Percentiles rank a stretch among this genome's conserved stretches.
Conservation (phyloP, 2,329 filamentous ascomycete species). For the Xylariales sp. region DNA sequence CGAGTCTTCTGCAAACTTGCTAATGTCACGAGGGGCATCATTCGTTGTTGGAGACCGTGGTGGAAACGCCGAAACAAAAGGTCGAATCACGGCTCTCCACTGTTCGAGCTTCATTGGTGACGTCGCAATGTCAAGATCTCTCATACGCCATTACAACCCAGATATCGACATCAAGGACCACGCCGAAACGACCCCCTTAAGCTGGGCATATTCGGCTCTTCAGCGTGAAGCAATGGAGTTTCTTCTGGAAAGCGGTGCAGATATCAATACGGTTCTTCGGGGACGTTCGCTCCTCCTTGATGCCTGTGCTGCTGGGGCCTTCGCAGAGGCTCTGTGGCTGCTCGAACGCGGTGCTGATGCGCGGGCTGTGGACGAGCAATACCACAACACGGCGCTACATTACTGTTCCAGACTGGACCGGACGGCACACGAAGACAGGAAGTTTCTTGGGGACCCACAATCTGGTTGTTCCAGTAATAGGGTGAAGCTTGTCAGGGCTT, state of each 20-base stretch:
- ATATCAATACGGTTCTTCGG: not conserved
- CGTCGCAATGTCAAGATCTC: not conserved
- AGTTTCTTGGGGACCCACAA: no score
- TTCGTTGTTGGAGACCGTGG: not conserved
- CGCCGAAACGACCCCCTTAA: not conserved
- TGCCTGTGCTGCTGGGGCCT: not conserved
- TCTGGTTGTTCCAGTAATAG: no score
- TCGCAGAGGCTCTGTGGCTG: not conserved
- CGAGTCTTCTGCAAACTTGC: not conserved
- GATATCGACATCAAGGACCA: not conserved
- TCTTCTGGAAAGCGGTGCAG: not conserved
- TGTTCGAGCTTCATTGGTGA: not conserved
- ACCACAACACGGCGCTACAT: not conserved
- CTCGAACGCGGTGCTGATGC: not conserved
- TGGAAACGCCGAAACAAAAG: not conserved
- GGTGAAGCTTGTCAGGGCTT: no score
- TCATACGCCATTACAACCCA: not conserved
- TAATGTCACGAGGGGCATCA: not conserved
- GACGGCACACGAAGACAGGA: not conserved
- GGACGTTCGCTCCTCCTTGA: not conserved
- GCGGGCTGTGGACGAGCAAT: not conserved
- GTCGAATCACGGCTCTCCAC: constrained; percentile 1
- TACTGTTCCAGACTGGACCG: not conserved
- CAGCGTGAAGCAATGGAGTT: not conserved
- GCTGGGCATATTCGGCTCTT: not conserved